Base-by-base conservation (phyloP, 1,284 basidiomycete species). In the Phlebopus sp. region DNA sequence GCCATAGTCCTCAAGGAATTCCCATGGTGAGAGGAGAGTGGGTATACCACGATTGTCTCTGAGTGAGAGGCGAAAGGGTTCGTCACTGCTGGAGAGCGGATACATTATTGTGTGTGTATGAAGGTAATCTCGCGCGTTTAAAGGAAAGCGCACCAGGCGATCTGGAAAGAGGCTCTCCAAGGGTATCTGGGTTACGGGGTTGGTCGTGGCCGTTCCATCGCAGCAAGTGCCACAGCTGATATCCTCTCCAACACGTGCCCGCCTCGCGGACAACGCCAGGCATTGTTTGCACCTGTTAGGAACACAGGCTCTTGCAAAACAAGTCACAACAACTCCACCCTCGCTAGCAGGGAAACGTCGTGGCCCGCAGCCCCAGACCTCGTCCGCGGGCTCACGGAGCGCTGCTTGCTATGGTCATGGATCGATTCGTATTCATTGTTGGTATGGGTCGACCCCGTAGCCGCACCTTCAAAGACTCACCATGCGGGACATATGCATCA, bases 1-100 rank as follows among this genome's bases (percentile, higher is more conserved):
- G 14, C 74, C 74, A 52, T 70, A 72, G 47, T 63, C 63, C 3
- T 71, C 63, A 52, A 72, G 61, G 59, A 59, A 67, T 53, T 63
- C 67, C 72, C 73, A 74, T 5, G 63, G 63, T 0, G 67, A 68
- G 34, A 65, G 44, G 21, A 65, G 67, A 4, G 63, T 65, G 8
- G 63, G 63, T 2, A 65, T 46, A 18, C 62, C 64, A 29, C 67
- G 67, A 29, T 40, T 65, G 41, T 65, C 63, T 55, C 63, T 53
- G 44, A 56, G 37, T 27, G 56, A 34, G 2, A 27, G 46, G 43
- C 67, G 63, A 47, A 55, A 62, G 0, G 63, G 67, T 55, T 65
- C 63, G 59, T 65, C 63, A 51, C 25, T 48, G 57, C 52, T 62
- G 39, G 63, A 65, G 37, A 65, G 62, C 39, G 67, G 48, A 51